Conservation (phyloP, 2,329 filamentous ascomycete species). For the Trichoderma simmonsii region DNA sequence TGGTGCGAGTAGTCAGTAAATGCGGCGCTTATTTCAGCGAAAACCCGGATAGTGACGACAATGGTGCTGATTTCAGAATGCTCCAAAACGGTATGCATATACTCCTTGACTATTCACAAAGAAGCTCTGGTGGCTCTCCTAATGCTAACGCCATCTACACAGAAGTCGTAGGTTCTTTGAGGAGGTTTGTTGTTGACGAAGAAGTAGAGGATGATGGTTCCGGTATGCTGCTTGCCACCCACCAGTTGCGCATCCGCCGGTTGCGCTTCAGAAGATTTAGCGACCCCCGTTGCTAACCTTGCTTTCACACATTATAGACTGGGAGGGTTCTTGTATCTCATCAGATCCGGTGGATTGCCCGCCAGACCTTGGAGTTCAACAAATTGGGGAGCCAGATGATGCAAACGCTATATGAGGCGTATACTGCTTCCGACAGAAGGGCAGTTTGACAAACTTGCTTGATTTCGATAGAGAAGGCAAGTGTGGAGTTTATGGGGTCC, state of each 20-base stretch:
- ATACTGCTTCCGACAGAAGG: not conserved
- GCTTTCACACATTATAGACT: slow-evolving; percentile 39
- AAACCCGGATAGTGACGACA: slow-evolving; percentile 33
- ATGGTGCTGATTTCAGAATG: slow-evolving; percentile 29
- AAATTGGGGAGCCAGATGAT: slow-evolving; percentile 41
- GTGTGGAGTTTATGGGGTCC: not conserved
- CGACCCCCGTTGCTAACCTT: slow-evolving; percentile 18
- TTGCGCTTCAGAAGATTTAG: not conserved
- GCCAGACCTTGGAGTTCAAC: slow-evolving; percentile 44
- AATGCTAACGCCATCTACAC: slow-evolving; percentile 10
- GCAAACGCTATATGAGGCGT: slow-evolving; percentile 27
- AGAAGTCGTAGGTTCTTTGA: slow-evolving; percentile 49
- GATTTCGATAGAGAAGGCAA: slow-evolving; percentile 1
- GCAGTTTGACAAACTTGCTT: not conserved
- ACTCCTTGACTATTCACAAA: not conserved
- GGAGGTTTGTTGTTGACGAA: slow-evolving; percentile 54
- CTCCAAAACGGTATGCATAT: slow-evolving; percentile 29
- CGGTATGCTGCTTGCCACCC: slow-evolving; percentile 43
- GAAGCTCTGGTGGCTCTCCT: not conserved
- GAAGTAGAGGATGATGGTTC: slow-evolving; percentile 57
- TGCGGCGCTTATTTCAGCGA: slow-evolving; percentile 42
- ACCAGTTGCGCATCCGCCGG: not conserved
- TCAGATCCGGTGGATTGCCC: slow-evolving; percentile 53
- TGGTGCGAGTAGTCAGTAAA: slow-evolving; percentile 42
- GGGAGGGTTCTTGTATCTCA: slow-evolving; percentile 53